Evolutionary conservation across 2,329 filamentous ascomycete genomes (phyloP), one percentile per base, ranked within the genome.

Genomic region (Teratosphaeria gauchensis): DNA sequence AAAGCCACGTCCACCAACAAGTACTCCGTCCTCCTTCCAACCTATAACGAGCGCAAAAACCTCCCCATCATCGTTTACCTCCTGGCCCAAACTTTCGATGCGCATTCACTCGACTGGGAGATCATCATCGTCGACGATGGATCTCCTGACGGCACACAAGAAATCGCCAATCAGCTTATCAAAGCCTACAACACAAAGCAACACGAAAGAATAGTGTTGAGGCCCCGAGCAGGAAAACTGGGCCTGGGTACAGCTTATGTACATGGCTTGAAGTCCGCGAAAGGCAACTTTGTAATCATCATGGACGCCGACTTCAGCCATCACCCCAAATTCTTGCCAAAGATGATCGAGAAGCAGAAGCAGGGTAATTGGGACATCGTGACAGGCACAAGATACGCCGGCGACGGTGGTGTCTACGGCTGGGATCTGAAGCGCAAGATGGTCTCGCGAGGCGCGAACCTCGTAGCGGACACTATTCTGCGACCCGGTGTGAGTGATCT

Each of bases 241-340:
- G 92, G 92, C n/a, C 87, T 97, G 55, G 92, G 92, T 66, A 96
- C 92, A 2, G 92, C 92, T 54, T 97, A 97, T 78, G 90, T 96
- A 46, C 92, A 96, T 76, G 92, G 92, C 56, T 82, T 99, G 61
- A 84, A 96, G 74, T 97, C 89, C 73, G 88, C 83, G 28, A 91
- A 86, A 24, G 94, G 94, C 69, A 96, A 95, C 82, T 97, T 86
- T 72, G 90, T 99, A 73, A 90, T 99, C 80, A 99, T 99, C 82
- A 99, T 99, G 94, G 94, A 99, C 80, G 94, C 95, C 76, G 94
- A 99, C 78, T 99, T 99, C 82, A 90, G 85, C 68, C 94, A 99
- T 79, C 94, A 99, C 81, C 94, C 94, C 72, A 99, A 97, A 78
- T 99, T 97, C 83, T 96, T 99, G 76, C 86, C 92, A 57, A 81